A percentile compares a stretch with the other conserved stretches of the same genome.
Conservation (phyloP, 2,329 filamentous ascomycete species). For the Calcarisporium arbuscula region DNA sequence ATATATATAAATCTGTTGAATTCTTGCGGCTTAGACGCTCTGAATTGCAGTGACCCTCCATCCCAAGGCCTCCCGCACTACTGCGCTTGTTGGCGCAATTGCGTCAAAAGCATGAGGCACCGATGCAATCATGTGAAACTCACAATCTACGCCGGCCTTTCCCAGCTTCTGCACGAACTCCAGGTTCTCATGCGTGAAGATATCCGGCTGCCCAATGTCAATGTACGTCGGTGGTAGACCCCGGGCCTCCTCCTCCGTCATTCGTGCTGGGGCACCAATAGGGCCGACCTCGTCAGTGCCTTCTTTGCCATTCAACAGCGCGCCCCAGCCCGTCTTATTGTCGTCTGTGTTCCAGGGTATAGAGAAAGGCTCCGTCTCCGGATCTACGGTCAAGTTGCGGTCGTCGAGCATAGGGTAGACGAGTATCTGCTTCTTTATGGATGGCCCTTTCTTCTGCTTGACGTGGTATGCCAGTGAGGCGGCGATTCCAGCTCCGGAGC, state of each 20-base stretch:
- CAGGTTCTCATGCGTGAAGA: conserved; percentile 26
- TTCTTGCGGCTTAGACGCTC: no score
- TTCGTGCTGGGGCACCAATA: conserved; percentile 11
- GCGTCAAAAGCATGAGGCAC: no score
- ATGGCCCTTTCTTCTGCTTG: conserved; percentile 17
- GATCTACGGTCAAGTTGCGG: conserved; percentile 10
- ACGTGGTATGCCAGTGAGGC: conserved; percentile 32
- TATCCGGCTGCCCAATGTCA: conserved; percentile 26
- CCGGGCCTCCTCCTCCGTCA: conserved; percentile 9
- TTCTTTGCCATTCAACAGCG: not conserved
- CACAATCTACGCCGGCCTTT: conserved; percentile 22
- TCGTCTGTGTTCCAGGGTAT: no score
- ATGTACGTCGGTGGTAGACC: conserved; percentile 27
- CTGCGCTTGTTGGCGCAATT: no score
- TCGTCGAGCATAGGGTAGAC: conserved; percentile 29
- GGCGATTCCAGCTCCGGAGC: conserved; percentile 16
- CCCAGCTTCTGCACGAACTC: conserved; percentile 21
- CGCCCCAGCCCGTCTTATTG: not conserved
- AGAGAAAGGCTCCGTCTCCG: not conserved
- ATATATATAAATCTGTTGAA: no score
- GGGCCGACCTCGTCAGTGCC: not conserved
- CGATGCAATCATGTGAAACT: no score
- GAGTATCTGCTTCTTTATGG: conserved; percentile 24
- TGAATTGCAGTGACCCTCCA: no score
- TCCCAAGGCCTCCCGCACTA: no score